Percentiles rank a stretch among this genome's conserved stretches.
phyloP scores from a whole-genome alignment of 208 protist genomes.

The Novymonas esmeraldas region DNA sequence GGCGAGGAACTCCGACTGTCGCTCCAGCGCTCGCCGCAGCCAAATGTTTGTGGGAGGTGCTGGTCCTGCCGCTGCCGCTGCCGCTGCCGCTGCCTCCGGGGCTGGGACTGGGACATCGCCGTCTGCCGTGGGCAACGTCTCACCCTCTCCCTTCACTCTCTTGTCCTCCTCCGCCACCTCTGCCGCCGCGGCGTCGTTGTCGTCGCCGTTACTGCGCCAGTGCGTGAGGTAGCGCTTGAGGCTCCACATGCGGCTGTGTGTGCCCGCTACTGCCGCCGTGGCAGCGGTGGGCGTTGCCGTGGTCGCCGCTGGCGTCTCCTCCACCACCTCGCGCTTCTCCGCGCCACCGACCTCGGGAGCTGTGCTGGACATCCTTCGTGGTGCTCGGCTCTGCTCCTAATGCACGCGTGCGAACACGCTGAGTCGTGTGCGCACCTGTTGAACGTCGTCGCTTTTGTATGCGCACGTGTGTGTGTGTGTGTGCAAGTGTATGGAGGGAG shows the following conservation, averaged over 20 bases:
- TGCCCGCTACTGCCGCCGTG: neutral
- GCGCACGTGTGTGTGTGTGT: neutral
- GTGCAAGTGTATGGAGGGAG: neutral
- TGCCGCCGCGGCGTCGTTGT: neutral
- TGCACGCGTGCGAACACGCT: neutral
- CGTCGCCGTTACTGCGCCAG: neutral
- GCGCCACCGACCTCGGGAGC: too few species aligned
- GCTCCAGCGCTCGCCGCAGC: slow-evolving; percentile 33
- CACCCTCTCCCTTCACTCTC: neutral
- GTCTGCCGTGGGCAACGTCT: neutral
- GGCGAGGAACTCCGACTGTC: slow-evolving; percentile 28
- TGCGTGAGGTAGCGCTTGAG: too few species aligned
- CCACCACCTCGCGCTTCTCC: slow-evolving; percentile 9
- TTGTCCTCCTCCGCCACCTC: neutral
- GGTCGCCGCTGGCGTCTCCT: slow-evolving; percentile 1
- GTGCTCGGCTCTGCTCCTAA: too few species aligned
- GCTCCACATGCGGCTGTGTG: too few species aligned
- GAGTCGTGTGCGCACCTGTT: too few species aligned
- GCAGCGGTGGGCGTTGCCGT: neutral
- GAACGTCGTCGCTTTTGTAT: too few species aligned
- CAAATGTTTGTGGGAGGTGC: slow-evolving; percentile 27
- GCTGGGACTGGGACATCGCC: neutral
- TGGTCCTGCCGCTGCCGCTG: neutral
- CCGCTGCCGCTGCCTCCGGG: neutral
- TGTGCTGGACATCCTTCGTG: too few species aligned